Evolutionary conservation across 768 basidiomycete species (phyloP).

Genomic region (Naganishia vaughanmartiniae): DNA sequence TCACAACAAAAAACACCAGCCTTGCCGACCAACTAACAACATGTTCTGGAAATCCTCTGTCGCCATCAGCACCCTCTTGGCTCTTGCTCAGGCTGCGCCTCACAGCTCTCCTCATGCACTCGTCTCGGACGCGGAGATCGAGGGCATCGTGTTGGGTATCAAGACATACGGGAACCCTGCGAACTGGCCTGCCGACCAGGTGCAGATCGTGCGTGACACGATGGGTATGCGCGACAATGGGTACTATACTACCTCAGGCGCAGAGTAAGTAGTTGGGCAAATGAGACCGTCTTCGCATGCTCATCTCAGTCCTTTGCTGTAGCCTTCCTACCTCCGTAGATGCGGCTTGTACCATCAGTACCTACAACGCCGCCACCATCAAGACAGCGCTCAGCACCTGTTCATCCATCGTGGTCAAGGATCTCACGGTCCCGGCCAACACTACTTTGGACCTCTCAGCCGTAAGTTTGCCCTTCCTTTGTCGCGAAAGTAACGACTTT

Average conservation of each 20-base stretch:
- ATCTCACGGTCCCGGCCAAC: slow-evolving; percentile 31
- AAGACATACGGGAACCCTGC: slow-evolving; percentile 29
- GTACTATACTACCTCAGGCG: slow-evolving; percentile 20
- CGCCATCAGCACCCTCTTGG: slow-evolving; percentile 55
- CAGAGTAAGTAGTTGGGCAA: slow-evolving; percentile 17
- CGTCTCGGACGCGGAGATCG: slow-evolving; percentile 28
- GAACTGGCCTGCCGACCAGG: slow-evolving; percentile 30
- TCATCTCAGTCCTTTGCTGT: background rate
- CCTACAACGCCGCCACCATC: slow-evolving; percentile 27
- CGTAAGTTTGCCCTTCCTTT: slow-evolving; percentile 6
- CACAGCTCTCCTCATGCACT: slow-evolving; percentile 8
- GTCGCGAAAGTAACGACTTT: background rate
- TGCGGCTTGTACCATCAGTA: slow-evolving; percentile 29
- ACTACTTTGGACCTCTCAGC: slow-evolving; percentile 29
- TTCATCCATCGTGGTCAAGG: slow-evolving; percentile 28
- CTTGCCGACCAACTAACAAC: background rate
- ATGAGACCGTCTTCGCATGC: background rate
- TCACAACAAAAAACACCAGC: background rate
- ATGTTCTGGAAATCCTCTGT: slow-evolving; percentile 20
- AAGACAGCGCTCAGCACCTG: slow-evolving; percentile 24
- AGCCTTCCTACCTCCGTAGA: slow-evolving; percentile 22
- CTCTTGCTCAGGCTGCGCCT: slow-evolving; percentile 43
- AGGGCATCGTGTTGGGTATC: slow-evolving; percentile 32
- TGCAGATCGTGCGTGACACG: slow-evolving; percentile 27
- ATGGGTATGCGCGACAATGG: slow-evolving; percentile 25